Conservation (phyloP, 345 rosid species). For the Kandelia obovata region DNA sequence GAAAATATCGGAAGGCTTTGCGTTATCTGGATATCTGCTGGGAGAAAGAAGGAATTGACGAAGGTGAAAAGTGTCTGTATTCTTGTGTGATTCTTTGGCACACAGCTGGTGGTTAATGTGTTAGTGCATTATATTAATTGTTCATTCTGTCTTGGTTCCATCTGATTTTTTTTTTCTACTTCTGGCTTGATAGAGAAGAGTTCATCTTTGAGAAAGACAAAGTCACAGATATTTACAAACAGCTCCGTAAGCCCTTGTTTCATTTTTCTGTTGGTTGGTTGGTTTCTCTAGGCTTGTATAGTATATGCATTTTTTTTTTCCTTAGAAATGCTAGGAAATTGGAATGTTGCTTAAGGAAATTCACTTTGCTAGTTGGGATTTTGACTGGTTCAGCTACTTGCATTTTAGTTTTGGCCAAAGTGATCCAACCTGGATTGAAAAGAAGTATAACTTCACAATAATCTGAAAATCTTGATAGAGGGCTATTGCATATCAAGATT, state of each 20-base stretch:
- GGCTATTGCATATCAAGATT: no score
- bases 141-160: not conserved
- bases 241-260: slow-evolving; percentile 62
- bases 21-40: slow-evolving; percentile 88
- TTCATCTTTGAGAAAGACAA: slow-evolving; percentile 71
- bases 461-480: no score
- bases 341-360: no score
- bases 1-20: slow-evolving; percentile 85
- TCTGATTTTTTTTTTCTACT: slow-evolving; percentile 8
- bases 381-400: not conserved
- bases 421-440: not conserved
- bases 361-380: no score
- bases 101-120: no score
- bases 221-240: slow-evolving; percentile 86
- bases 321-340: not conserved
- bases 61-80: slow-evolving; percentile 42
- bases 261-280: not conserved
- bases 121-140: not conserved
- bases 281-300: not conserved
- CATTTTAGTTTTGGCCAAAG: not conserved
- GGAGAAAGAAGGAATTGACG: slow-evolving; percentile 95
- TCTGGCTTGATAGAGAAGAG: slow-evolving; percentile 56
- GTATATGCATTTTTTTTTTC: not conserved
- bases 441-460: not conserved
- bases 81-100: not conserved